These are phyloP conservation scores for Teratosphaeria viscida DNA, from an alignment of 2,329 filamentous ascomycete species.

Conservation along the genomic window DNA sequence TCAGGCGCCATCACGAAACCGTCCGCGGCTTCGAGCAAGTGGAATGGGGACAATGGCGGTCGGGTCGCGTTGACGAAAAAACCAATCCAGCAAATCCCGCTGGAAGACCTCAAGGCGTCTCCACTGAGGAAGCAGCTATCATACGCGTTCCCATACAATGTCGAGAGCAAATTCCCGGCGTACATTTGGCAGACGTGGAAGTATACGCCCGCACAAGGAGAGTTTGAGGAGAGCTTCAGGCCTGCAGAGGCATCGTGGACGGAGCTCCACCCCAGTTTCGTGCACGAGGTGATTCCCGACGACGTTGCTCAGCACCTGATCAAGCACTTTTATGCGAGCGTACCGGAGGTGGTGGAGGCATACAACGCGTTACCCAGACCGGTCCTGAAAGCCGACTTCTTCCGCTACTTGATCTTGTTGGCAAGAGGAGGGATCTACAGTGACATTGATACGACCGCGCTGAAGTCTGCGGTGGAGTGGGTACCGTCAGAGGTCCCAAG, in stretches of 20 bases:
- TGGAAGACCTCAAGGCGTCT: conserved; percentile 61
- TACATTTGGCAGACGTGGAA: conserved; percentile 99
- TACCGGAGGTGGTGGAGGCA: conserved; percentile 40
- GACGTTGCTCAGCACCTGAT: conserved; percentile 71
- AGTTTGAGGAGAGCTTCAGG: conserved; percentile 66
- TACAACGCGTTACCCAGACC: conserved; percentile 39
- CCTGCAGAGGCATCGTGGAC: conserved; percentile 85
- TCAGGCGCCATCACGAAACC: conserved; percentile 6
- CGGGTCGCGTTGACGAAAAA: conserved; percentile 28
- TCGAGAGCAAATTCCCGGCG: conserved; percentile 79
- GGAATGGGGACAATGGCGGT: conserved; percentile 16
- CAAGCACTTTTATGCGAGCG: conserved; percentile 71
- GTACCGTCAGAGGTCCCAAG: conserved; percentile 68
- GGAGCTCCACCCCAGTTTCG: conserved; percentile 74
- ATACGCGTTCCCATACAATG: conserved; percentile 90
- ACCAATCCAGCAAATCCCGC: conserved; percentile 47
- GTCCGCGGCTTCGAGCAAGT: conserved; percentile 19
- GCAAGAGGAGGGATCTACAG: conserved; percentile 71
- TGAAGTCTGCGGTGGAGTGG: conserved; percentile 80
- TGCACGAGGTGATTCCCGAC: conserved; percentile 97
- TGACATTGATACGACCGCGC: conserved; percentile 74
- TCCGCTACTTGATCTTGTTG: conserved; percentile 60
- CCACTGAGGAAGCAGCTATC: conserved; percentile 70
- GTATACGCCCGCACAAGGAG: conserved; percentile 61
- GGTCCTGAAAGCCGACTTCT: conserved; percentile 54